phyloP scores from a whole-genome alignment of 225 moss, liverwort and hornwort species.

The Climacium dendroides region DNA sequence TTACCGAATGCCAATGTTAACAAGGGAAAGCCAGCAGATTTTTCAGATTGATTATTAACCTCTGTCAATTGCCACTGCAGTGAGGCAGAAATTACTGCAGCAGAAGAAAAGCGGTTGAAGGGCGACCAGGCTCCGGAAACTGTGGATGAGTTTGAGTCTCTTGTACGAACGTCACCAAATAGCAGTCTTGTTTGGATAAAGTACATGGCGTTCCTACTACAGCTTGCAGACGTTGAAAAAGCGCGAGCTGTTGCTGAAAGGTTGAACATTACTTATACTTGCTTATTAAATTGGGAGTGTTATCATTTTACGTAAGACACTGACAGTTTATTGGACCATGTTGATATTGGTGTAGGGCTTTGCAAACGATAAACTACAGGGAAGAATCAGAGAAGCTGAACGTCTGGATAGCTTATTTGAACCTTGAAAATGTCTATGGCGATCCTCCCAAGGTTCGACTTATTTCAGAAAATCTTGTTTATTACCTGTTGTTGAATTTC shows the following conservation, averaged over 20 bases:
- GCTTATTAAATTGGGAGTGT: not conserved
- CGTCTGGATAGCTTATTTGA: slow-evolving; percentile 93
- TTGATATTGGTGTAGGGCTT: slow-evolving; percentile 43
- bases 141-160: slow-evolving; percentile 81
- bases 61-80: slow-evolving; percentile 16
- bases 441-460: slow-evolving; percentile 57
- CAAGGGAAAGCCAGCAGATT: not conserved
- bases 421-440: slow-evolving; percentile 92
- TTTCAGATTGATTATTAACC: not conserved
- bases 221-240: slow-evolving; percentile 75
- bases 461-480: not conserved
- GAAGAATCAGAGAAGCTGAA: slow-evolving; percentile 92
- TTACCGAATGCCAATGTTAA: not conserved
- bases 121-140: slow-evolving; percentile 70
- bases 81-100: slow-evolving; percentile 67
- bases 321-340: not conserved
- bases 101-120: slow-evolving; percentile 73
- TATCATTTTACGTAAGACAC: not conserved
- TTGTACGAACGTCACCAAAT: slow-evolving; percentile 74
- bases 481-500: not conserved
- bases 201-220: slow-evolving; percentile 91
- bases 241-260: slow-evolving; percentile 88
- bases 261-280: slow-evolving; percentile 13
- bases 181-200: slow-evolving; percentile 98
- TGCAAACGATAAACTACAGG: slow-evolving; percentile 83